phyloP scores from a whole-genome alignment of 202 grass and related monocot species.

The Zizania palustris region DNA sequence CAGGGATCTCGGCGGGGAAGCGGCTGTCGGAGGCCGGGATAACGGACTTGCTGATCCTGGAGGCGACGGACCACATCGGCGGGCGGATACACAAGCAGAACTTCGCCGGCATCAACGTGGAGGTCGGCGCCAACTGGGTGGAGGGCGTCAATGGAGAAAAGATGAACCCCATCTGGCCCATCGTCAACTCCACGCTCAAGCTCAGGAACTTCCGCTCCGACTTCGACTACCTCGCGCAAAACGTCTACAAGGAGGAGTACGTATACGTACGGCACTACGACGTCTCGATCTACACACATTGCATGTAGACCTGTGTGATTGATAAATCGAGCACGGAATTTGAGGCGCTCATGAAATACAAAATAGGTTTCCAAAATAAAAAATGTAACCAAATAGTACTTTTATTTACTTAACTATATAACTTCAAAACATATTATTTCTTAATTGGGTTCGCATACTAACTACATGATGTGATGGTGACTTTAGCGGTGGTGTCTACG shows the following conservation, averaged over 20 bases:
- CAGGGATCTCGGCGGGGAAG: conserved; percentile 63
- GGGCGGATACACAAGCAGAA: conserved; percentile 52
- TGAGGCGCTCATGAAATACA: no score
- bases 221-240: conserved; percentile 48
- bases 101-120: conserved; percentile 55
- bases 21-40: conserved; percentile 53
- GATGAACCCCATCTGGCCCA: conserved; percentile 61
- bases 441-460: no score
- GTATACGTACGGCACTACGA: neutral
- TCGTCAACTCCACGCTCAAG: conserved; percentile 51
- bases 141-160: conserved; percentile 51
- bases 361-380: no score
- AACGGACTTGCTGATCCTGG: conserved; percentile 50
- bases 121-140: conserved; percentile 67
- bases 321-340: no score
- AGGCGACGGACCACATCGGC: conserved; percentile 58
- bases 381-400: no score
- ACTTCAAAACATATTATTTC: no score
- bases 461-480: no score
- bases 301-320: no score
- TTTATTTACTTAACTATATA: no score
- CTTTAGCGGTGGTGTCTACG: conserved; percentile 40
- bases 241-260: conserved; percentile 42
- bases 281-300: no score
- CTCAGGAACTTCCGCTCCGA: conserved; percentile 56